Evolutionary conservation across 1,284 basidiomycete species (phyloP).

Genomic region (Irpex lacteus): DNA sequence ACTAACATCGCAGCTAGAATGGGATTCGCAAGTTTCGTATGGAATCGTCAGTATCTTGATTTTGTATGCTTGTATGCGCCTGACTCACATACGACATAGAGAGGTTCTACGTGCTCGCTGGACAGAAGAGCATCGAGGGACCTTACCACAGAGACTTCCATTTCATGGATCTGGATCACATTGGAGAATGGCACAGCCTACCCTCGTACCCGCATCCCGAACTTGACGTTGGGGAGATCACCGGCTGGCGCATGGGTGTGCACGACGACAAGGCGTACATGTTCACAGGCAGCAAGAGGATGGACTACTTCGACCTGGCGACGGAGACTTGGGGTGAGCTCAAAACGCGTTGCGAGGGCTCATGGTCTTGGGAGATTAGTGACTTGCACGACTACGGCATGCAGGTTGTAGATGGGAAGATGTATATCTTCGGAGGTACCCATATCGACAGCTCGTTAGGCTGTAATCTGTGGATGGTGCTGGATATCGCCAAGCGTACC

Average conservation of each 20-base stretch:
- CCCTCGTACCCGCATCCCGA: conserved; percentile 27
- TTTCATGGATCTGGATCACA: conserved; percentile 28
- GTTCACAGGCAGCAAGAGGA: conserved; percentile 23
- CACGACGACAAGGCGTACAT: conserved; percentile 33
- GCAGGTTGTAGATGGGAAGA: conserved; percentile 22
- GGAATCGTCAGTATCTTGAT: conserved; percentile 17
- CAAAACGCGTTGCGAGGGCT: conserved; percentile 27
- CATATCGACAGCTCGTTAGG: conserved; percentile 17
- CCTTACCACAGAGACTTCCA: conserved; percentile 31
- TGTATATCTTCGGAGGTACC: conserved; percentile 29
- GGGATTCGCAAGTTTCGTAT: conserved; percentile 23
- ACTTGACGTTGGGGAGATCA: conserved; percentile 11
- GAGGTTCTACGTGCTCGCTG: conserved; percentile 30
- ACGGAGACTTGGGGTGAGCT: conserved; percentile 26
- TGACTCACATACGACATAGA: conserved; percentile 17
- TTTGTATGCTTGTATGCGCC: neutral
- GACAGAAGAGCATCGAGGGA: conserved; percentile 20
- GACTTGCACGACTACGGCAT: conserved; percentile 26
- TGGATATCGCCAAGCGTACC: conserved; percentile 21
- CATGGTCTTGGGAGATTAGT: conserved; percentile 27
- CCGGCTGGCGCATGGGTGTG: conserved; percentile 28
- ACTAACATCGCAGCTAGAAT: conserved; percentile 18
- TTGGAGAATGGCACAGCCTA: conserved; percentile 28
- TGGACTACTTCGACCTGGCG: conserved; percentile 35
- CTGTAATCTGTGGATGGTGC: conserved; percentile 23